Conservation (phyloP, 2,329 filamentous ascomycete genomes). For the Zymoseptoria pseudotritici region DNA sequence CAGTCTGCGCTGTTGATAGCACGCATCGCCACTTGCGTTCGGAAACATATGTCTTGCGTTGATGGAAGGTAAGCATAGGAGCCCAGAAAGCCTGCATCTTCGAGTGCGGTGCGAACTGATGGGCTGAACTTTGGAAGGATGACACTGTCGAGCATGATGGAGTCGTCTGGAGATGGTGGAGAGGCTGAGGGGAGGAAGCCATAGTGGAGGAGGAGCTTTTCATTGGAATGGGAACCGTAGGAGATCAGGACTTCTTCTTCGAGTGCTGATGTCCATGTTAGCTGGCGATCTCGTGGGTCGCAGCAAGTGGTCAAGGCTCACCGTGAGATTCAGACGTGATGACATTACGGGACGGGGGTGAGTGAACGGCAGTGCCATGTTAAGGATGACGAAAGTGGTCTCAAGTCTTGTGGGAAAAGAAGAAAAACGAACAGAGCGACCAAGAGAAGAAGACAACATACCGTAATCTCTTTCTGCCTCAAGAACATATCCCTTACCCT, state of each 20-base stretch:
- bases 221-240: slow-evolving; percentile 65
- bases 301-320: too few relatives aligned
- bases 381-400: not conserved
- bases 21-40: slow-evolving; percentile 39
- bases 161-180: slow-evolving; percentile 27
- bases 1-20: slow-evolving; percentile 31
- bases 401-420: not conserved
- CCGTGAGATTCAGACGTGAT: not conserved
- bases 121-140: slow-evolving; percentile 32
- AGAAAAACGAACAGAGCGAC: not conserved
- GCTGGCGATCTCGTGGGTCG: too few relatives aligned
- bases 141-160: slow-evolving; percentile 35
- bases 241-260: slow-evolving; percentile 55
- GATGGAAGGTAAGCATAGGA: slow-evolving; percentile 27
- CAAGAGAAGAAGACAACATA: slow-evolving; percentile 15
- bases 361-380: too few relatives aligned
- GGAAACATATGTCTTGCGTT: slow-evolving; percentile 34
- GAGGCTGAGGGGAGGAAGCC: slow-evolving; percentile 34
- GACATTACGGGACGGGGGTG: too few relatives aligned
- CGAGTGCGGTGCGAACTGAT: slow-evolving; percentile 30
- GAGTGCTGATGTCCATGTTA: slow-evolving; percentile 4
- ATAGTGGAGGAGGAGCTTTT: slow-evolving; percentile 64
- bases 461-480: slow-evolving; percentile 45
- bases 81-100: slow-evolving; percentile 38
- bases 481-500: slow-evolving; percentile 48